Percentiles rank a stretch among this genome's conserved stretches.
phyloP scores from a whole-genome alignment of 495 filamentous ascomycete genomes.

The Mytilinidion resinicola region DNA sequence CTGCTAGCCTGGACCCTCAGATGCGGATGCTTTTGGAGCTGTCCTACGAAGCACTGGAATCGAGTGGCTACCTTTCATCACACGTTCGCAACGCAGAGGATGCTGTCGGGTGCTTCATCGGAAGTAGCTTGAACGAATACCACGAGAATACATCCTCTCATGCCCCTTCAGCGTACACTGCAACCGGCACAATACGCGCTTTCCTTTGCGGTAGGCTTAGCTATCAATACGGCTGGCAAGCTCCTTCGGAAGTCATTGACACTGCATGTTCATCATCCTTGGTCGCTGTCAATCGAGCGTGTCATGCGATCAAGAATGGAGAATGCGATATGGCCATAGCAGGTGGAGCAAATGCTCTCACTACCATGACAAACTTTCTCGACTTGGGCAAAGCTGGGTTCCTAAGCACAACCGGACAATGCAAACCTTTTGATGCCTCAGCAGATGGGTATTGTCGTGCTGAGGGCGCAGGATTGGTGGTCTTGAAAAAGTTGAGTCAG shows the following conservation, averaged over 20 bases:
- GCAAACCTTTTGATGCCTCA: neutral
- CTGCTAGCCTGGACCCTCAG: neutral
- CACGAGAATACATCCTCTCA: slow-evolving; percentile 29
- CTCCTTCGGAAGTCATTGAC: neutral
- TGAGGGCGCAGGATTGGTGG: slow-evolving; percentile 15
- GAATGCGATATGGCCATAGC: neutral
- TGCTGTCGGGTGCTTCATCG: slow-evolving; percentile 4
- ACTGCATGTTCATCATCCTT: slow-evolving; percentile 1
- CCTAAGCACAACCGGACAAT: neutral
- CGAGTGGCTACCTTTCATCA: neutral
- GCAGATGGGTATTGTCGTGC: slow-evolving; percentile 6
- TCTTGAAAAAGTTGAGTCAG: slow-evolving; percentile 38
- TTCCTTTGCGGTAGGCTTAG: neutral
- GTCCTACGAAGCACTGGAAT: neutral
- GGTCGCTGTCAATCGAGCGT: neutral
- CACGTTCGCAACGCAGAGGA: neutral
- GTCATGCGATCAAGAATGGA: neutral
- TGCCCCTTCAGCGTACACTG: slow-evolving; percentile 11
- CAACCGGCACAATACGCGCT: neutral
- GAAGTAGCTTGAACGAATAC: slow-evolving; percentile 25
- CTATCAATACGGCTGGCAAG: neutral
- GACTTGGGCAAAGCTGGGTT: neutral
- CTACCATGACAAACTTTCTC: neutral
- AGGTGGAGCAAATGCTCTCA: neutral
- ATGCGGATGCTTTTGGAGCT: neutral